phyloP scores from a whole-genome alignment of 495 filamentous ascomycete genomes.

The Aspergillus ostianus region DNA sequence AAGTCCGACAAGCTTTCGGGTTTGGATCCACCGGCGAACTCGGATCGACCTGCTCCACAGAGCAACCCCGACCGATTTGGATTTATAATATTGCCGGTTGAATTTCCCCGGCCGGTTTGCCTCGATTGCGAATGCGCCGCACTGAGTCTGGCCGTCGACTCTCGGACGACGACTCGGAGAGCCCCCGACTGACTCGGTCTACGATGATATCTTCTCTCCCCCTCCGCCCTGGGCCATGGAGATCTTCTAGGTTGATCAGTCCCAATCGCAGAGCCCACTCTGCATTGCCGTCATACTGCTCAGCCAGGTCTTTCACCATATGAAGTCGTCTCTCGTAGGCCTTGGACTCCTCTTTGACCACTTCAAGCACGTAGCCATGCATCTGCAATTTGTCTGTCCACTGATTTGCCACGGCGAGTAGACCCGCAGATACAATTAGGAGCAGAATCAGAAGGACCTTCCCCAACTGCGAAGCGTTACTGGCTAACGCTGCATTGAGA shows the following conservation, averaged over 20 bases:
- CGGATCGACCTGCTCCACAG: neutral
- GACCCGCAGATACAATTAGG: conserved; percentile 45
- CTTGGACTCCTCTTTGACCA: neutral
- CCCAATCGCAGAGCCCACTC: conserved; percentile 2
- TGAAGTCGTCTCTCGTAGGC: neutral
- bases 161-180: neutral
- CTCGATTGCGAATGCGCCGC: neutral
- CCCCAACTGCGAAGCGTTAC: conserved; percentile 48
- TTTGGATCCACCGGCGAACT: too few species aligned
- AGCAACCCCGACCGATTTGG: neutral
- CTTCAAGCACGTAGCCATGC: conserved; percentile 19
- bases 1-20: neutral
- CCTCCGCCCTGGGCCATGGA: neutral
- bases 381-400: conserved; percentile 22
- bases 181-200: neutral
- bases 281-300: neutral
- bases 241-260: neutral
- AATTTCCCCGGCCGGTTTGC: neutral
- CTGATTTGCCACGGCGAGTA: conserved; percentile 52
- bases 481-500: conserved; percentile 47
- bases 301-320: neutral
- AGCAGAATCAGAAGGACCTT: conserved; percentile 48
- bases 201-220: neutral
- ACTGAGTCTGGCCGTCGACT: too few species aligned
- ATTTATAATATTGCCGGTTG: neutral